Conservation (phyloP, 495 filamentous ascomycete species). For the Tuber umbilicatum region DNA sequence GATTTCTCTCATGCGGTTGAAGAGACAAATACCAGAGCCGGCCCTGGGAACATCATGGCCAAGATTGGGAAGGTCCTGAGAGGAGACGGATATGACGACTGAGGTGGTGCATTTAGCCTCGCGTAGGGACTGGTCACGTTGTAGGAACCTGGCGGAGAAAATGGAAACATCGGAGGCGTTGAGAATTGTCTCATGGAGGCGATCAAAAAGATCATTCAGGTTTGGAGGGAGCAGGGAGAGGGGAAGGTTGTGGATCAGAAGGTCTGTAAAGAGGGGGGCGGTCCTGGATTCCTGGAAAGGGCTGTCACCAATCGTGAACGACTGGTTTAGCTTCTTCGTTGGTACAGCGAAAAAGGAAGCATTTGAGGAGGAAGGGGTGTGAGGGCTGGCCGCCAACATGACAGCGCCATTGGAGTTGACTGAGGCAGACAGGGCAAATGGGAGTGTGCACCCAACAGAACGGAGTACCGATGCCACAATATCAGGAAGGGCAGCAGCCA, state of each 20-base stretch:
- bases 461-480: neutral
- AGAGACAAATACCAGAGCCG: neutral
- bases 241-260: neutral
- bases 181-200: neutral
- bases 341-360: neutral
- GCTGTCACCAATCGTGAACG: neutral
- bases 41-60: too few relatives aligned
- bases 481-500: neutral
- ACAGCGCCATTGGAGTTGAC: neutral
- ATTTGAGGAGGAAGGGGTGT: neutral
- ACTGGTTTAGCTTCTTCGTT: neutral
- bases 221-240: neutral
- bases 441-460: rapidly evolving
- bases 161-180: neutral
- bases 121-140: neutral
- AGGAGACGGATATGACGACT: neutral
- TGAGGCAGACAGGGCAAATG: neutral
- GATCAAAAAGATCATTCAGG: neutral
- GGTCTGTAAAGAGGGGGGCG: neutral
- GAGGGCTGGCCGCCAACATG: neutral
- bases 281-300: neutral
- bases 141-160: neutral
- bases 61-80: neutral
- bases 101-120: neutral
- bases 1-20: neutral